These are phyloP conservation scores for Tilletia indica DNA, from an alignment of 1,284 basidiomycete genomes.

Conservation along the genomic window DNA sequence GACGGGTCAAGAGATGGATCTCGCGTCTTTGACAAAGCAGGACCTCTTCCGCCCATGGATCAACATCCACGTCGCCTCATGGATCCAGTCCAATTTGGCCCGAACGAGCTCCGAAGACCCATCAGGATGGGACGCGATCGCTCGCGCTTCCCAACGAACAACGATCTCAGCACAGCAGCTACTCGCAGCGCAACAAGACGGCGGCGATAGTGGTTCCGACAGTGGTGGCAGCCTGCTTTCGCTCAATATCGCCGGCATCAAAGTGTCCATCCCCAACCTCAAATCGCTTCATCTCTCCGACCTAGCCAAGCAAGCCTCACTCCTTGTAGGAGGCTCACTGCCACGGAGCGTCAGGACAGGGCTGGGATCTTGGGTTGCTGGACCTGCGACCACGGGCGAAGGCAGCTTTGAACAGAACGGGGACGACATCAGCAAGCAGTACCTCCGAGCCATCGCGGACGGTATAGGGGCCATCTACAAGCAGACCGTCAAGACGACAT, in stretches of 20 bases:
- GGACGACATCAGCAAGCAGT: constrained; percentile 45
- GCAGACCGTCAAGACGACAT: constrained; percentile 24
- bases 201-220: background rate
- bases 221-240: background rate
- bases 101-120: constrained; percentile 46
- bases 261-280: constrained; percentile 18
- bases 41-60: constrained; percentile 52
- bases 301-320: constrained; percentile 5
- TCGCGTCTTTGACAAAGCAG: constrained; percentile 28
- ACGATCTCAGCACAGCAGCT: constrained; percentile 13
- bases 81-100: constrained; percentile 50
- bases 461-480: constrained; percentile 43
- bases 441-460: constrained; percentile 39
- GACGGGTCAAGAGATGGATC: constrained; percentile 34
- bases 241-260: constrained; percentile 19
- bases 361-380: constrained; percentile 52
- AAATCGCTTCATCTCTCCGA: constrained; percentile 19
- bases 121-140: constrained; percentile 37
- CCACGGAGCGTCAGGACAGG: constrained; percentile 31
- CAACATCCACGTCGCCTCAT: constrained; percentile 51
- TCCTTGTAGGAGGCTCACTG: constrained; percentile 20
- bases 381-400: constrained; percentile 40
- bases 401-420: constrained; percentile 39
- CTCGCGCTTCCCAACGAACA: constrained; percentile 22
- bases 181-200: background rate